A percentile compares a stretch with the other conserved stretches of the same genome.
phyloP scores from a whole-genome alignment of 2,329 filamentous ascomycete genomes.

The Paecilomyces sp. region DNA sequence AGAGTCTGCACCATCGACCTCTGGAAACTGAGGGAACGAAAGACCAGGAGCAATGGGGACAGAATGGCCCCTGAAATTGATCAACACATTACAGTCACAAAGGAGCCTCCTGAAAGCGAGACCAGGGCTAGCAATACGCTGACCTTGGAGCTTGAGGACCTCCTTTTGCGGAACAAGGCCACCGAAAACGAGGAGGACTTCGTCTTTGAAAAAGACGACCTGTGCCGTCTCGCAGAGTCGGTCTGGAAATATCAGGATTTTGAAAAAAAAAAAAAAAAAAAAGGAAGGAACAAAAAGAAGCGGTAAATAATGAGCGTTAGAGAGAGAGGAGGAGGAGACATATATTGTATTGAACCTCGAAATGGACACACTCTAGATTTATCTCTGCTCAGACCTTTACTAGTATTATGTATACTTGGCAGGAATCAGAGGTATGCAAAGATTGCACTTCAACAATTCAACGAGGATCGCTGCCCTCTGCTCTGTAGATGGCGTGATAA shows the following conservation, averaged over 20 bases:
- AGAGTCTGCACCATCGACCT: neutral
- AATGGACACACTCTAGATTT: too few relatives aligned
- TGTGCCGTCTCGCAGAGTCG: neutral
- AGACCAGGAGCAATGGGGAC: neutral
- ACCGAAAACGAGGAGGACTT: neutral
- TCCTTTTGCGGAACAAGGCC: neutral
- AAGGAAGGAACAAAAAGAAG: too few relatives aligned
- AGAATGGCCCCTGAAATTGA: neutral
- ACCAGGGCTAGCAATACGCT: neutral
- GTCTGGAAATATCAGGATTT: too few relatives aligned
- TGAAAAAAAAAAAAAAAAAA: too few relatives aligned
- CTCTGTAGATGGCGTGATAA: too few relatives aligned
- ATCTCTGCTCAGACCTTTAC: neutral
- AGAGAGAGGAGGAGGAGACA: too few relatives aligned
- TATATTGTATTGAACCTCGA: too few relatives aligned
- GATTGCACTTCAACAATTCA: too few relatives aligned
- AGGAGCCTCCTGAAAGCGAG: neutral
- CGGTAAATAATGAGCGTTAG: too few relatives aligned
- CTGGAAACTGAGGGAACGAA: neutral
- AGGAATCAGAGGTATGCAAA: too few relatives aligned
- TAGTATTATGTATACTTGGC: too few relatives aligned
- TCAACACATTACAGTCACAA: neutral
- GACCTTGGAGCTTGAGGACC: neutral
- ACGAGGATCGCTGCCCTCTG: too few relatives aligned
- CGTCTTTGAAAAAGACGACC: neutral